phyloP scores from a whole-genome alignment of 176 grass and related monocot genomes.

The Echinochloa phyllopogon region DNA sequence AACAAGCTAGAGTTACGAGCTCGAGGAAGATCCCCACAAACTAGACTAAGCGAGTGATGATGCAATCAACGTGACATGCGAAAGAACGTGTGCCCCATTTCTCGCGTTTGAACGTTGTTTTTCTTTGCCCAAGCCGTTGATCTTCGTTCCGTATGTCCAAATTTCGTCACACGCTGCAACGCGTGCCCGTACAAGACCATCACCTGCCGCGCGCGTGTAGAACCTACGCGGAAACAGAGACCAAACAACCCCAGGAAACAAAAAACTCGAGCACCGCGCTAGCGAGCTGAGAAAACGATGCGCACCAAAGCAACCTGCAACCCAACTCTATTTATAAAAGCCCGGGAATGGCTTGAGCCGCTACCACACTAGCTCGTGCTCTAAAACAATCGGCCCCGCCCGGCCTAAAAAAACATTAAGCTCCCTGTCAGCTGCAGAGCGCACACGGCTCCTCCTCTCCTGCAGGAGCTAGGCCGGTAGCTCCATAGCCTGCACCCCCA shows the following conservation, averaged over 20 bases:
- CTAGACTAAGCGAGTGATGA: background rate
- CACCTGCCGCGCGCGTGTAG: conserved; percentile 6
- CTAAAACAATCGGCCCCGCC: background rate
- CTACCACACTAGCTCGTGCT: conserved; percentile 1
- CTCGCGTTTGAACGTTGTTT: background rate
- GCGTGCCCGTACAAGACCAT: background rate
- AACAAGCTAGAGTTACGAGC: background rate
- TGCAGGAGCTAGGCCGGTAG: background rate
- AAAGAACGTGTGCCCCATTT: background rate
- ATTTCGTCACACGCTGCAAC: conserved; percentile 9
- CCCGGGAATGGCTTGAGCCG: background rate
- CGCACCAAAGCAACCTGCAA: background rate
- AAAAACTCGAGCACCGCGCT: background rate
- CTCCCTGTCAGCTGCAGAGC: background rate
- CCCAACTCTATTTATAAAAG: conserved; percentile 31
- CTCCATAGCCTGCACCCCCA: background rate
- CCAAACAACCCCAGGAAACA: background rate
- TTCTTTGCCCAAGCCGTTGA: background rate
- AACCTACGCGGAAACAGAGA: conserved; percentile 39
- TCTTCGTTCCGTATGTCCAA: background rate
- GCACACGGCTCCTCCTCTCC: background rate
- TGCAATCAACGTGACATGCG: background rate
- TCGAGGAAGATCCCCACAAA: background rate
- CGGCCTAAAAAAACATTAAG: background rate
- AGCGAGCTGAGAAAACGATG: background rate